These are phyloP conservation scores for Gyrodon lividus DNA, from an alignment of 768 basidiomycete species.

Conservation along the genomic window DNA sequence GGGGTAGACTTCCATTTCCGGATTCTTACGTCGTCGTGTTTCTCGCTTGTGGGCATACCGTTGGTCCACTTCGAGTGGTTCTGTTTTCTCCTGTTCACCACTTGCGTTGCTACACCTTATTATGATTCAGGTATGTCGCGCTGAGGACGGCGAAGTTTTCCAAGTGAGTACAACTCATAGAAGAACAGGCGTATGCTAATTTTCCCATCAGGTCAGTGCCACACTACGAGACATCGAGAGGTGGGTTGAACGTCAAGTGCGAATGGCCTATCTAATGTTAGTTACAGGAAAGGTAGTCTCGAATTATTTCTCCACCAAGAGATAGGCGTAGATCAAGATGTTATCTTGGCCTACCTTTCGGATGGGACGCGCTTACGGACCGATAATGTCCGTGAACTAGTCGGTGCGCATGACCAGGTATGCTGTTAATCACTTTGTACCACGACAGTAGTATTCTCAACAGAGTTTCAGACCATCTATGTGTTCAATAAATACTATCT, in stretches of 20 bases:
- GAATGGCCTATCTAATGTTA: conserved; percentile 7
- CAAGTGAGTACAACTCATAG: conserved; percentile 40
- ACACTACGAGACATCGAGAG: conserved; percentile 76
- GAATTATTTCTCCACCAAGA: conserved; percentile 71
- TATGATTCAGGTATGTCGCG: conserved; percentile 66
- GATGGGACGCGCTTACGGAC: conserved; percentile 73
- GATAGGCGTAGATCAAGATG: conserved; percentile 67
- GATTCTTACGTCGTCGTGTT: conserved; percentile 19
- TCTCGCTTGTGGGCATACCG: not conserved
- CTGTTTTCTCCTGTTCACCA: not conserved
- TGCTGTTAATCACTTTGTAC: conserved; percentile 13
- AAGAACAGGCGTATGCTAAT: not conserved
- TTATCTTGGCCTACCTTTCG: conserved; percentile 73
- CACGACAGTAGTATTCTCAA: conserved; percentile 10
- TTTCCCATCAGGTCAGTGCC: conserved; percentile 44
- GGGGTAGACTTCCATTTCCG: conserved; percentile 21
- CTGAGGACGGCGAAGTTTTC: conserved; percentile 61
- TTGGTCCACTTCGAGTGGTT: not conserved
- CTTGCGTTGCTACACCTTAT: conserved; percentile 12
- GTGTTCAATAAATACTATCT: conserved; percentile 84
- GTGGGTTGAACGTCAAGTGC: conserved; percentile 36
- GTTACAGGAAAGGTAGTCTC: conserved; percentile 57
- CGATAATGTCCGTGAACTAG: conserved; percentile 74
- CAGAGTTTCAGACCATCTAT: conserved; percentile 57
- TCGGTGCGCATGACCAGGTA: conserved; percentile 74